Evolutionary conservation across 306 rosid species (phyloP), one percentile per base, ranked within the genome.

Genomic region (Abrus pulchellus): DNA sequence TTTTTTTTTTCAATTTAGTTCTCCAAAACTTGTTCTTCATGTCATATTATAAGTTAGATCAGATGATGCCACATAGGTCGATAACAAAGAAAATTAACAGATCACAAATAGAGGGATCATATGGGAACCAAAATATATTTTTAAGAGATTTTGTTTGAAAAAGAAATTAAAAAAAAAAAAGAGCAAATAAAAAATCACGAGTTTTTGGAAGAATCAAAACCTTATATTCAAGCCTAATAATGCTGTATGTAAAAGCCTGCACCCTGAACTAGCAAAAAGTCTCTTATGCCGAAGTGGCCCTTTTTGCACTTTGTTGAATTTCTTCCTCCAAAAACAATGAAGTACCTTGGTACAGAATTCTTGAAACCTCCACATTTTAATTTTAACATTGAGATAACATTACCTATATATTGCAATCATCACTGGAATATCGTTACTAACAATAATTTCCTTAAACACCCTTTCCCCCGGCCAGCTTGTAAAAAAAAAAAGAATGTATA

Each of bases 371-470:
- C 43, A 59, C 11, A 79, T 47, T 59, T 3, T 49, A 59, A 27
- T 60, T 68, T 45, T 32, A 69, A 36, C 62, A 60, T 56, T 59
- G 53, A 72, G n/a, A 28, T 40, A 50, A 40, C 72, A 60, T 56
- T 13, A 14, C 62, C 62, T 50, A 60, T 34, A 14, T 2, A 8
- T n/a, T 33, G 61, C 5, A 60, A 79, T 74, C 71, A 57, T 59
- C 47, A 79, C 33, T 61, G n/a, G 11, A 80, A 72, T 44, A 81
- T 7, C 61, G n/a, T 70, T 47, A 69, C 45, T n/a, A 72, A 49
- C 29, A 40, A 38, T 50, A 12, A 41, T 49, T 61, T 38, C n/a
- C 66, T 50, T 49, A 36, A 34, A 54, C 7, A 49, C 38, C 49
- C 66, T 48, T 75, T 6, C 2, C 53, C 54, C 9, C 38, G 9